A percentile compares a stretch with the other conserved stretches of the same genome.
These are phyloP conservation scores for Myriosclerotinia curreyana DNA, from an alignment of 2,329 filamentous ascomycete species.

Conservation along the genomic window DNA sequence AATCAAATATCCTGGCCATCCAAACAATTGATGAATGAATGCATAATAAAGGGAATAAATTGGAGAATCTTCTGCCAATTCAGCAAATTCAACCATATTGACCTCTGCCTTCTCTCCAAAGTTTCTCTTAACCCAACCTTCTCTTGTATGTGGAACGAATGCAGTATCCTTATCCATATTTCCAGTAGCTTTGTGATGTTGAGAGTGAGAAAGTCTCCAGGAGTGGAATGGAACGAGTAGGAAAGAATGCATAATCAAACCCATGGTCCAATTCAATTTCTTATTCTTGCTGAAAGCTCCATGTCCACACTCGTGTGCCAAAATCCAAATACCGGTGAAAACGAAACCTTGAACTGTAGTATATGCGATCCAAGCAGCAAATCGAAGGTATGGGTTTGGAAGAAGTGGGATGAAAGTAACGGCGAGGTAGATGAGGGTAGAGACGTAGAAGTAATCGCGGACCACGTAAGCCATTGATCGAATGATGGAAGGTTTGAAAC, in stretches of 20 bases:
- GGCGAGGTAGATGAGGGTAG: slow-evolving; percentile 47
- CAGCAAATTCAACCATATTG: slow-evolving; percentile 44
- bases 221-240: slow-evolving; percentile 69
- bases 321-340: slow-evolving; percentile 68
- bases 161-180: slow-evolving; percentile 67
- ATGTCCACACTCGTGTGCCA: slow-evolving; percentile 71
- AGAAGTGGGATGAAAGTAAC: slow-evolving; percentile 54
- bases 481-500: slow-evolving; percentile 57
- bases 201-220: slow-evolving; percentile 68
- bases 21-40: slow-evolving; percentile 60
- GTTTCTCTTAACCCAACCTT: slow-evolving; percentile 36
- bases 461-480: slow-evolving; percentile 56
- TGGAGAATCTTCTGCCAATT: slow-evolving; percentile 63
- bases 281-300: slow-evolving; percentile 61
- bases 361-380: slow-evolving; percentile 56
- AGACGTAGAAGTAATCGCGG: slow-evolving; percentile 54
- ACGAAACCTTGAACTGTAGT: slow-evolving; percentile 64
- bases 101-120: slow-evolving; percentile 35
- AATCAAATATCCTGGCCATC: slow-evolving; percentile 62
- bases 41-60: slow-evolving; percentile 53
- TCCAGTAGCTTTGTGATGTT: slow-evolving; percentile 67
- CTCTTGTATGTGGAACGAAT: slow-evolving; percentile 54
- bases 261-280: slow-evolving; percentile 59
- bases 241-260: slow-evolving; percentile 63
- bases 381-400: slow-evolving; percentile 46